Evolutionary conservation across 176 grass and related monocot species (phyloP), one percentile per base, ranked within the genome.

Genomic region (Tillandsia fasciculata): DNA sequence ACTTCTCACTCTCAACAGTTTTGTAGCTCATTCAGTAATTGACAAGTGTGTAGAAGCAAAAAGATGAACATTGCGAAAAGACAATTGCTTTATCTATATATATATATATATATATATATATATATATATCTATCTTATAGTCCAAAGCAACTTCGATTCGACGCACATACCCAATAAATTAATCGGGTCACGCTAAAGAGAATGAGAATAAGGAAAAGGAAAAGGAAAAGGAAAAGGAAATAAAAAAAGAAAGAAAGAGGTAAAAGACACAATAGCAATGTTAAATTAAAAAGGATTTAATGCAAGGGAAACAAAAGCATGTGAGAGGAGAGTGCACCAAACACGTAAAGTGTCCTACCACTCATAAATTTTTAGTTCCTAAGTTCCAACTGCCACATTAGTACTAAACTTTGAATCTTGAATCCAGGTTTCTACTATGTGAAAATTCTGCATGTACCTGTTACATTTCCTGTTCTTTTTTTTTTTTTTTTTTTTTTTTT

Each of bases 301-400:
- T 22, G 64, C 12, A 82, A 53, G 54, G 70, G 64, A 69, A 79
- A 50, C 82, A 71, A 74, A 78, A 17, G 18, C 61, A 77, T 69
- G 68, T 77, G 69, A 83, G 74, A 67, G 33, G 42, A 48, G 67
- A 72, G 51, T 61, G 50, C 49, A 42, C 18, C 52, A 49, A 77
- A 72, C 58, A 59, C 66, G 51, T 63, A 29, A 17, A 76, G 33
- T 20, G 56, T n/a, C 67, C 75, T 24, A 51, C 8, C 64, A 77
- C 20, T 11, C 7, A 28, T 12, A 28, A 57, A 26, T 13, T 23
- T 53, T 70, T 51, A 67, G 15, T 14, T 24, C 54, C 26, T 2
- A 8, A n/a, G 22, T 17, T 76, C 73, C 57, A 70, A 12, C 49
- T 59, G 26, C 12, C 53, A 59, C 26, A 52, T 18, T 1, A 14